Evolutionary conservation across 2,329 filamentous ascomycete genomes (phyloP), one percentile per base, ranked within the genome.

Genomic region (Ploettnerulaceae sp.): DNA sequence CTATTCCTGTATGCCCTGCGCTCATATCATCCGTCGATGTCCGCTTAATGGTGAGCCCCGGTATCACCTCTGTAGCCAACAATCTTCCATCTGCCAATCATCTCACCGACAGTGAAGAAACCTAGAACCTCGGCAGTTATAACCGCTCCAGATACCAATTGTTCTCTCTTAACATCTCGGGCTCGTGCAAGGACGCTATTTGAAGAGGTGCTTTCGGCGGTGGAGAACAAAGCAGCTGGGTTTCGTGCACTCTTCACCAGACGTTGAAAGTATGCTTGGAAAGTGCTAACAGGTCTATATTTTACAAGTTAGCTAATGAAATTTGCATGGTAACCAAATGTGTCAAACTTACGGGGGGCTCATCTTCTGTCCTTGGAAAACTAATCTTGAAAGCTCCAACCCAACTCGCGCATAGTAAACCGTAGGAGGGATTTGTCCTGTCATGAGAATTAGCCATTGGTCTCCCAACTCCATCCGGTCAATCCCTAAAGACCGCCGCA

Each of bases 31-130:
- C 37, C 32, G 11, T 9, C 32, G 4, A 22, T 18, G 22, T 26
- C 20, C 12, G 31, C 45, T 58, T 80, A 79, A 68, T 82, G 77
- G 56, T 74, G 72, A 59, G 75, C 76, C 54, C 68, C 68, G 55
- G 67, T 65, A 66, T 86, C 80, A 65, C 86, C 86, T 69, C 78
- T 79, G 78, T 98, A 98, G 56, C 93, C 93, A 61, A 98, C 77
- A 60, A 98, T 69, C 85, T 98, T 97, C 74, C 93, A 81, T 64
- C 90, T 81, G 63, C 93, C 93, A 63, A 98, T 82, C 69, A 98
- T 97, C 78, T 97, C 90, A 57, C 93, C 93, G 45, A 97, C 81
- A 52, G 90, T 94, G 79, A 97, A 98, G 80, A 98, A 98, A 52
- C 93, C 93, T 58, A 98, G 71, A 40, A 89, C 78, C 73, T 98